Conservation (phyloP, 306 rosid species). For the Ceratonia siliqua region DNA sequence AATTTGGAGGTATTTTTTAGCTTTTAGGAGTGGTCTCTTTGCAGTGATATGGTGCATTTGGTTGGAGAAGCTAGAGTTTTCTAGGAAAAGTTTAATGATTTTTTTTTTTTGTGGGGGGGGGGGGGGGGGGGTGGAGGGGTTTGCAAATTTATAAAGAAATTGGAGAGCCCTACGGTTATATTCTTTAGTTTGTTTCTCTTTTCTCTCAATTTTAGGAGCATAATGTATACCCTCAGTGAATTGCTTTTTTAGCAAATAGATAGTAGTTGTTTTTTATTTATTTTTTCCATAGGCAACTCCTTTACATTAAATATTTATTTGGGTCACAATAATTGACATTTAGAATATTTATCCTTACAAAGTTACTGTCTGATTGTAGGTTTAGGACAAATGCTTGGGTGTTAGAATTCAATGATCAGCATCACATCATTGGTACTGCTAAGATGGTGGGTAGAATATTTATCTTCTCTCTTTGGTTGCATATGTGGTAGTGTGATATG, state of each 20-base stretch:
- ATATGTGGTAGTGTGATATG: not conserved
- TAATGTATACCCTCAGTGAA: not conserved
- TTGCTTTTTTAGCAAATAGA: not conserved
- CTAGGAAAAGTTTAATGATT: not conserved
- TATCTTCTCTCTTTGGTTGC: conserved; percentile 1
- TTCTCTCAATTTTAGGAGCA: not conserved
- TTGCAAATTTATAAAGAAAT: too few relatives aligned
- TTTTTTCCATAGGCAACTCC: not conserved
- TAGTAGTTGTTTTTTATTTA: not conserved
- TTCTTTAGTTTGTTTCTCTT: not conserved
- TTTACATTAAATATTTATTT: not conserved
- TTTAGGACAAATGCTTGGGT: conserved; percentile 5
- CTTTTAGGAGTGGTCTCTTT: not conserved
- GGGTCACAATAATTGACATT: not conserved
- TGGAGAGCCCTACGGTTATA: not conserved
- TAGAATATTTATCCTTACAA: conserved; percentile 13
- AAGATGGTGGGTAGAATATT: conserved; percentile 20
- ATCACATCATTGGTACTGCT: conserved; percentile 5
- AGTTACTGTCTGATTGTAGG: conserved; percentile 27
- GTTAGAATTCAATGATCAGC: conserved; percentile 8
- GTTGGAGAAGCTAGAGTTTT: not conserved
- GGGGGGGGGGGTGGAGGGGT: not conserved
- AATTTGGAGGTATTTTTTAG: not conserved
- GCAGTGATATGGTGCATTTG: conserved; percentile 4
- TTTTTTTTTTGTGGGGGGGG: not conserved